These are phyloP conservation scores for Mortierella sp. DNA, from an alignment of 371 early-diverging fungal species.

Conservation along the genomic window DNA sequence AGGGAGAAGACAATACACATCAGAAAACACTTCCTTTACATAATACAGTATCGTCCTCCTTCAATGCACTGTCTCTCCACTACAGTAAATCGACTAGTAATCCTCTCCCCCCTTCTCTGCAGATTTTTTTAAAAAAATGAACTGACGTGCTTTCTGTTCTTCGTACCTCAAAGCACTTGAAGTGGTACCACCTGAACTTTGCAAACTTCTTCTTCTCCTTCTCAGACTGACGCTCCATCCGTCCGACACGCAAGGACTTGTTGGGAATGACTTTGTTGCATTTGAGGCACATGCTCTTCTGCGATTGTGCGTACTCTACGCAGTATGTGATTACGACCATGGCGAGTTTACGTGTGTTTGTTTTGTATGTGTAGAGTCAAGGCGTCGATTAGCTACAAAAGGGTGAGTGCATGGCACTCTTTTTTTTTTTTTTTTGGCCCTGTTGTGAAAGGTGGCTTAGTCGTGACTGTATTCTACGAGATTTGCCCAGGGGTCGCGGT, in stretches of 20 bases:
- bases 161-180: conserved; percentile 69
- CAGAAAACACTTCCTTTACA: too few species aligned
- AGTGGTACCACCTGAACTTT: conserved; percentile 67
- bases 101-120: neutral
- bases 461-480: too few species aligned
- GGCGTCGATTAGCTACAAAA: neutral
- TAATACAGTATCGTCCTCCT: too few species aligned
- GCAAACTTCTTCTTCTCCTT: conserved; percentile 67
- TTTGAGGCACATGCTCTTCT: conserved; percentile 57
- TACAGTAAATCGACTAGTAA: too few species aligned
- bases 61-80: too few species aligned
- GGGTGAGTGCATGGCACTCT: neutral
- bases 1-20: neutral
- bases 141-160: too few species aligned
- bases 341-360: neutral
- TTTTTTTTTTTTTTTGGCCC: neutral
- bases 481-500: too few species aligned
- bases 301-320: conserved; percentile 63
- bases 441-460: conserved; percentile 3
- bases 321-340: conserved; percentile 61
- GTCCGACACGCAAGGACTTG: conserved; percentile 62
- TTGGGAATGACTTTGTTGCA: conserved; percentile 63
- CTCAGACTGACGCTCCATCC: conserved; percentile 62
- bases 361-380: neutral
- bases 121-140: conserved; percentile 17